Conservation (phyloP, 176 grass and related monocot genomes). For the Oryza meridionalis region DNA sequence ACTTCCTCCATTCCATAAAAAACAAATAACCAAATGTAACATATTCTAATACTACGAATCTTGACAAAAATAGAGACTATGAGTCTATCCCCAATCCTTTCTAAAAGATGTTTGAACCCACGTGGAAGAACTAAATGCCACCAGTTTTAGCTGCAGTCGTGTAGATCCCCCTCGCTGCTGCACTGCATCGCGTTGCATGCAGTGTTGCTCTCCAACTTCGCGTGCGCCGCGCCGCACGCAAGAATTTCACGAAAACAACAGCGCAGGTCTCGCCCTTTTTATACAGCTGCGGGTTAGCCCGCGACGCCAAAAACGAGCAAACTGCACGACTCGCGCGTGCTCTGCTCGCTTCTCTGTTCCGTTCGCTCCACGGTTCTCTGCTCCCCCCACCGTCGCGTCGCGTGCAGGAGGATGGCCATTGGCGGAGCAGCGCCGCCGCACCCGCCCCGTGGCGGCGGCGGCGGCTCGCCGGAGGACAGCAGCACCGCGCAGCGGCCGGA, state of each 20-base stretch:
- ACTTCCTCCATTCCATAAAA: no score
- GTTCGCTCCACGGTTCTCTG: background rate
- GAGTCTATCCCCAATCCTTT: no score
- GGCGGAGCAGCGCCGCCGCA: conserved; percentile 1
- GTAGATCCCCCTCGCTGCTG: background rate
- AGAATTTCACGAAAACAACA: background rate
- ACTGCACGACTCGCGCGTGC: background rate
- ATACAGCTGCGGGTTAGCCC: background rate
- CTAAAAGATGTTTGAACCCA: background rate
- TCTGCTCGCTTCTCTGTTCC: background rate
- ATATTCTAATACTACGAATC: no score
- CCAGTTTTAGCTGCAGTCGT: background rate
- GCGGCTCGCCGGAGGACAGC: background rate
- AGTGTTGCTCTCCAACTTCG: background rate
- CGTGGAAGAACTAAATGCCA: background rate
- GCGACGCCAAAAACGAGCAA: no score
- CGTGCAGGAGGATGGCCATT: conserved; percentile 39
- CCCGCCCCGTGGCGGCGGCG: background rate
- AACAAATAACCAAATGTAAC: no score
- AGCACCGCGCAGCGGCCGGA: background rate
- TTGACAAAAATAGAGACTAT: no score
- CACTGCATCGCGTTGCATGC: background rate
- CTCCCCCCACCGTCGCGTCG: background rate
- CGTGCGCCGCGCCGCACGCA: background rate
- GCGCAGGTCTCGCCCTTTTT: conserved; percentile 31